Percentiles rank a stretch among this genome's conserved stretches.
Conservation (phyloP, 2,329 filamentous ascomycete species). For the Pseudocercospora cruenta region DNA sequence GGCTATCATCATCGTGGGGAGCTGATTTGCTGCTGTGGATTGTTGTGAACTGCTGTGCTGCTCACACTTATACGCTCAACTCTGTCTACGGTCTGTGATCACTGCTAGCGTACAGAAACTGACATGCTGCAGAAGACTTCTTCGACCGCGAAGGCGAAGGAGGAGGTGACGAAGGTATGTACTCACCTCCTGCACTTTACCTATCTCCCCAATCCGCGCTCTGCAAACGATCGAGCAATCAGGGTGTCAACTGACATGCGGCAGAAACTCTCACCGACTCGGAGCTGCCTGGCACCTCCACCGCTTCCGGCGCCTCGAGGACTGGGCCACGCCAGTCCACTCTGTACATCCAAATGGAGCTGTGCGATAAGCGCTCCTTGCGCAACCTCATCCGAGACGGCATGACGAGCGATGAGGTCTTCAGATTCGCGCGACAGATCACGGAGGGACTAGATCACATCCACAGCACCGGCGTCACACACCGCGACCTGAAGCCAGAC, state of each 20-base stretch:
- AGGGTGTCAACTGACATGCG: conserved; percentile 17
- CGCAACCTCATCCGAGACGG: conserved; percentile 82
- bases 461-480: conserved; percentile 87
- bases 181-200: neutral
- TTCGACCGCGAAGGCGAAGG: conserved; percentile 41
- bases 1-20: neutral
- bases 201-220: neutral
- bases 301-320: neutral
- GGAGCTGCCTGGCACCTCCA: conserved; percentile 3
- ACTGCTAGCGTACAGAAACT: neutral
- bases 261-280: conserved; percentile 26
- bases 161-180: conserved; percentile 38
- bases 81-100: neutral
- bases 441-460: conserved; percentile 89
- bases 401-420: conserved; percentile 76
- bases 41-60: neutral
- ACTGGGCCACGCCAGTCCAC: conserved; percentile 46
- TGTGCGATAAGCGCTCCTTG: conserved; percentile 90
- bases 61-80: neutral
- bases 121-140: conserved; percentile 11
- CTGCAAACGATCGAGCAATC: neutral
- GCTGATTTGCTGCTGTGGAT: neutral
- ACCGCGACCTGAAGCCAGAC: conserved; percentile 94
- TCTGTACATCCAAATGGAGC: conserved; percentile 98
- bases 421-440: conserved; percentile 89